Conservation (phyloP, 2,329 filamentous ascomycete species). For the Aspergillus ruber region DNA sequence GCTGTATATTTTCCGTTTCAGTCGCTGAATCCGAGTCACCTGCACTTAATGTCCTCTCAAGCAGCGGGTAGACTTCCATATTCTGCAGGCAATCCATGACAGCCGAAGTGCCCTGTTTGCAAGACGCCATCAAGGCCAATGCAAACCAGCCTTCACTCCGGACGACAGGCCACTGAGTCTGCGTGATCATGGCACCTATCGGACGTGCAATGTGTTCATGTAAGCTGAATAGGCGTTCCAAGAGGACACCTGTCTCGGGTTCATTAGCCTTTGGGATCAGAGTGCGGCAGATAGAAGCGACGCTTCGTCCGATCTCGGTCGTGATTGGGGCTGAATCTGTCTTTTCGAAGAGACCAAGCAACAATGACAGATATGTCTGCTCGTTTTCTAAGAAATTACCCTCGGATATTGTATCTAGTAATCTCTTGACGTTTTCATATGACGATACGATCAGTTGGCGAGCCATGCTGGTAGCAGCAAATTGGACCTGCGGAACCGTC, state of each 20-base stretch:
- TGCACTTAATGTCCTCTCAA: constrained; percentile 26
- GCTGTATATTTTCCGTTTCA: constrained; percentile 20
- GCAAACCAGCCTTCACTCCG: constrained; percentile 46
- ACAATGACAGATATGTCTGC: constrained; percentile 34
- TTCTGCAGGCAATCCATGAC: constrained; percentile 31
- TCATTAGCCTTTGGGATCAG: constrained; percentile 24
- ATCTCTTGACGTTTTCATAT: constrained; percentile 29
- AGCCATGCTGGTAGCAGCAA: constrained; percentile 36
- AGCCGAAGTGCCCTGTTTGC: constrained; percentile 23
- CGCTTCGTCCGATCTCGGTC: constrained; percentile 42
- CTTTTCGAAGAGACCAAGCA: constrained; percentile 37
- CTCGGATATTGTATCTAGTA: constrained; percentile 28
- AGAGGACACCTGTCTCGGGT: constrained; percentile 17
- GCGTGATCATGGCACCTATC: constrained; percentile 38
- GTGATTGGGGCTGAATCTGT: constrained; percentile 40
- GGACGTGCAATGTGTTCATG: constrained; percentile 33
- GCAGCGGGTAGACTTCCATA: constrained; percentile 25
- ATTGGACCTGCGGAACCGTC: constrained; percentile 40
- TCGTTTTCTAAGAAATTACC: constrained; percentile 21
- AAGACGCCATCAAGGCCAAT: constrained; percentile 41
- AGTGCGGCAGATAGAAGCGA: constrained; percentile 41
- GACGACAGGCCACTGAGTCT: constrained; percentile 44
- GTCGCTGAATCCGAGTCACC: constrained; percentile 12
- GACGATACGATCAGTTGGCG: constrained; percentile 35
- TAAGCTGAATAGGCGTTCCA: constrained; percentile 28